A percentile compares a stretch with the other conserved stretches of the same genome.
Evolutionary conservation across 306 rosid species (phyloP).

Genomic region (Cicer judaicum): DNA sequence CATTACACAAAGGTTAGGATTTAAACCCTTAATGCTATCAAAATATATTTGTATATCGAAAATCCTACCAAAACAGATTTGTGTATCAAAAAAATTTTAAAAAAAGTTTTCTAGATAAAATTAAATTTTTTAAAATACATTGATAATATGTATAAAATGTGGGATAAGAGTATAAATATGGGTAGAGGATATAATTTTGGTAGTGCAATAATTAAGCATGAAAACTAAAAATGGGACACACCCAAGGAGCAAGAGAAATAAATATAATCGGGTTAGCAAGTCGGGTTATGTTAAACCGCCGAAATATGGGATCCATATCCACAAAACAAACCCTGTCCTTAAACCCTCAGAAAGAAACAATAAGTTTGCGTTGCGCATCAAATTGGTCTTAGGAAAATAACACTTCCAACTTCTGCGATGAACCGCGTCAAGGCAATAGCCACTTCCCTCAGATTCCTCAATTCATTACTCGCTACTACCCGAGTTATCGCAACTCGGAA

Average conservation of each 20-base stretch:
- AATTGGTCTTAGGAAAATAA: neutral
- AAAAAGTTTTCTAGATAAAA: too few relatives aligned
- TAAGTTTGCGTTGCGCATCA: neutral
- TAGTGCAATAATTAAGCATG: too few relatives aligned
- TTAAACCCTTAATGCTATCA: too few relatives aligned
- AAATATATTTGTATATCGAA: too few relatives aligned
- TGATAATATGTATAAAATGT: too few relatives aligned
- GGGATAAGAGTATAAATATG: too few relatives aligned
- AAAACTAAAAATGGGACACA: too few relatives aligned
- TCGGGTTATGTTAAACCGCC: conserved; percentile 2
- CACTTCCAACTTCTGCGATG: conserved; percentile 44
- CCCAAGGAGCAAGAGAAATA: neutral
- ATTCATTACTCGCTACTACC: conserved; percentile 49
- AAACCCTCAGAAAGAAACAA: conserved; percentile 39
- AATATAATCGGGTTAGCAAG: neutral
- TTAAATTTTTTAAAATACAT: too few relatives aligned
- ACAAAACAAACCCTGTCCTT: neutral
- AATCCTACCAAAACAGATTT: too few relatives aligned
- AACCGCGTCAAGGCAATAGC: conserved; percentile 58
- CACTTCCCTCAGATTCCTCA: conserved; percentile 51
- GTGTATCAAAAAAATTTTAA: too few relatives aligned
- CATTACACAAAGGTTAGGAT: too few relatives aligned
- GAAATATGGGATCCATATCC: conserved; percentile 6
- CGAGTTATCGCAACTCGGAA: conserved; percentile 44
- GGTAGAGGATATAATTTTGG: too few relatives aligned